Evolutionary conservation across 257 asterid genomes (phyloP).

Genomic region (Gynochthodes officinalis): DNA sequence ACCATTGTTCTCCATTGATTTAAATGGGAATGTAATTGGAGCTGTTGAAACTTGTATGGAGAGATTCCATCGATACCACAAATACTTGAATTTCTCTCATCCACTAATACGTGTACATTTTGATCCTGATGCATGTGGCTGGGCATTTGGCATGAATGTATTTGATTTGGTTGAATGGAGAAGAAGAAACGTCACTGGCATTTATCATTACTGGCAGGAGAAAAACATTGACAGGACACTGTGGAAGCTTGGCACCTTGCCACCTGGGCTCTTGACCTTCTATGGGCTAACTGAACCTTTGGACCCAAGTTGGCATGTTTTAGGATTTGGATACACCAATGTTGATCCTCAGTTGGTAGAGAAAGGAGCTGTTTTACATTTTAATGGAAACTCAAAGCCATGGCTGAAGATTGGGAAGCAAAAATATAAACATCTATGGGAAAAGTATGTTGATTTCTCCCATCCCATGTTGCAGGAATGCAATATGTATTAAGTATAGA

Average conservation of each 20-base stretch:
- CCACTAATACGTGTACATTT: slow-evolving; percentile 1
- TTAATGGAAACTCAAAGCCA: slow-evolving; percentile 11
- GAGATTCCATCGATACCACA: slow-evolving; percentile 1
- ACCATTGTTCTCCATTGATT: background rate
- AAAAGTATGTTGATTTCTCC: slow-evolving; percentile 2
- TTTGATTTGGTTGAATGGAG: slow-evolving; percentile 7
- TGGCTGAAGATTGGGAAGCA: slow-evolving; percentile 15
- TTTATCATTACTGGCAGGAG: slow-evolving; percentile 13
- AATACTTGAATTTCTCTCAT: slow-evolving; percentile 4
- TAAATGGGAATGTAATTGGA: slow-evolving; percentile 11
- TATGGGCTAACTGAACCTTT: slow-evolving; percentile 8
- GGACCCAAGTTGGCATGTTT: slow-evolving; percentile 8
- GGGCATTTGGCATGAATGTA: slow-evolving; percentile 14
- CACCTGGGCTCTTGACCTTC: slow-evolving; percentile 10
- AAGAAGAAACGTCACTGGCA: background rate
- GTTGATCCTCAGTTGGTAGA: slow-evolving; percentile 6
- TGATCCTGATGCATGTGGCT: slow-evolving; percentile 12
- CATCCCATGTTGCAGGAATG: slow-evolving; percentile 10
- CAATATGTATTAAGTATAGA: background rate
- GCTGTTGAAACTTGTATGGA: slow-evolving; percentile 13
- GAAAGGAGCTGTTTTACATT: slow-evolving; percentile 11
- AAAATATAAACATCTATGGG: slow-evolving; percentile 4
- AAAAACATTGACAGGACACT: slow-evolving; percentile 5
- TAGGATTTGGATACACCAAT: slow-evolving; percentile 7
- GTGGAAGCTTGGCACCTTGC: slow-evolving; percentile 10